Percentiles rank a stretch among this genome's conserved stretches.
phyloP scores from a whole-genome alignment of 306 rosid genomes.

The Fagus sylvatica region DNA sequence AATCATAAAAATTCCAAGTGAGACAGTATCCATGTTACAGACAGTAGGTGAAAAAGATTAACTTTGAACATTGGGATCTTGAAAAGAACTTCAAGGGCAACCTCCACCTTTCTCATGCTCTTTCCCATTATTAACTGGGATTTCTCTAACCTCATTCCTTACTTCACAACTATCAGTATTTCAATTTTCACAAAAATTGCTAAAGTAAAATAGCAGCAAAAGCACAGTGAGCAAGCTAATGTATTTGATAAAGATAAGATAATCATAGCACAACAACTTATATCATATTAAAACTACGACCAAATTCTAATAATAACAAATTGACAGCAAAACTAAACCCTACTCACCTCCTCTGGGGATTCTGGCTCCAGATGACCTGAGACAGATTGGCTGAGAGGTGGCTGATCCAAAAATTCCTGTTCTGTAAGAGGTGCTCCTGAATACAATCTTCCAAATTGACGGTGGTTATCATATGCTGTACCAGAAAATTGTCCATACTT shows the following conservation, averaged over 20 bases:
- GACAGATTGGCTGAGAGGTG: slow-evolving; percentile 70
- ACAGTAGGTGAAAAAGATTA: not conserved
- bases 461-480: not conserved
- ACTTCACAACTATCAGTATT: not conserved
- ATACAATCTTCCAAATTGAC: slow-evolving; percentile 32
- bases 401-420: slow-evolving; percentile 41
- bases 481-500: slow-evolving; percentile 18
- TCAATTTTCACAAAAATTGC: not conserved
- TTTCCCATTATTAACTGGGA: not conserved
- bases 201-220: not conserved
- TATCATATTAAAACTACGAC: not conserved
- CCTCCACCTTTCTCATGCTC: not conserved
- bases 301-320: not conserved
- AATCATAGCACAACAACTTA: not conserved
- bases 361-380: slow-evolving; percentile 49
- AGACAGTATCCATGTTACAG: slow-evolving; percentile 23
- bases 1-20: slow-evolving; percentile 20
- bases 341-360: slow-evolving; percentile 63
- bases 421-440: slow-evolving; percentile 35
- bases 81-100: not conserved
- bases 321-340: not conserved
- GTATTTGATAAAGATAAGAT: too few species aligned
- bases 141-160: not conserved
- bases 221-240: not conserved
- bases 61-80: not conserved